Evolutionary conservation across 257 asterid genomes (phyloP).

Genomic region (Scutellaria barbata): DNA sequence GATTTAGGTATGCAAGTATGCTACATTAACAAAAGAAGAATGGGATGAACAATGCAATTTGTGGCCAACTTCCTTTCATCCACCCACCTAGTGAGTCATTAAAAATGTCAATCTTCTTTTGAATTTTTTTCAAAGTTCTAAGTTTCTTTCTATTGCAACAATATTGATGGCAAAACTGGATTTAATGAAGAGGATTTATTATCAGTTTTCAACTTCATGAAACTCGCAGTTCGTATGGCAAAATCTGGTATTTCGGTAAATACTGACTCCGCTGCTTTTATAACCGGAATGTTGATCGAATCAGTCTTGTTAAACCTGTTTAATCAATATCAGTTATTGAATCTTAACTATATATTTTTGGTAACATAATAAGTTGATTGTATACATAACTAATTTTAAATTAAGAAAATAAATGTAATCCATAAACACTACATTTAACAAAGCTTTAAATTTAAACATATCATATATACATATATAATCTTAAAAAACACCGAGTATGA

Average conservation of each 20-base stretch:
- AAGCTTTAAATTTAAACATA: too few species aligned
- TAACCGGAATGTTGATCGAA: too few species aligned
- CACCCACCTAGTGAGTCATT: slow-evolving; percentile 75
- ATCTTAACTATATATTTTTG: too few species aligned
- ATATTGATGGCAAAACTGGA: slow-evolving; percentile 87
- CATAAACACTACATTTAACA: too few species aligned
- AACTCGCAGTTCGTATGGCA: slow-evolving; percentile 64
- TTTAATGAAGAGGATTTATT: slow-evolving; percentile 70
- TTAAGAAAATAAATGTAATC: too few species aligned
- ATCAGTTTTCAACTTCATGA: slow-evolving; percentile 68
- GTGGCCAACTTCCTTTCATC: slow-evolving; percentile 98
- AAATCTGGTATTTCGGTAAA: slow-evolving; percentile 62
- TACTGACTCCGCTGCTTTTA: background rate
- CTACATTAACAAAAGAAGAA: slow-evolving; percentile 88
- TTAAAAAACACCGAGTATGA: too few species aligned
- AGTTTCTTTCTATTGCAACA: slow-evolving; percentile 54
- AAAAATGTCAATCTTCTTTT: slow-evolving; percentile 11
- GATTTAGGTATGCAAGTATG: slow-evolving; percentile 78
- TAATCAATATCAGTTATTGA: too few species aligned
- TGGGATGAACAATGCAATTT: slow-evolving; percentile 96
- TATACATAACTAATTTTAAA: too few species aligned
- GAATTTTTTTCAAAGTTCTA: slow-evolving; percentile 10
- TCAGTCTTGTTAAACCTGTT: too few species aligned
- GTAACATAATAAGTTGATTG: too few species aligned
- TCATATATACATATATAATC: too few species aligned